Conservation (phyloP, 2,329 filamentous ascomycete genomes). For the Colletotrichum chrysophilum region DNA sequence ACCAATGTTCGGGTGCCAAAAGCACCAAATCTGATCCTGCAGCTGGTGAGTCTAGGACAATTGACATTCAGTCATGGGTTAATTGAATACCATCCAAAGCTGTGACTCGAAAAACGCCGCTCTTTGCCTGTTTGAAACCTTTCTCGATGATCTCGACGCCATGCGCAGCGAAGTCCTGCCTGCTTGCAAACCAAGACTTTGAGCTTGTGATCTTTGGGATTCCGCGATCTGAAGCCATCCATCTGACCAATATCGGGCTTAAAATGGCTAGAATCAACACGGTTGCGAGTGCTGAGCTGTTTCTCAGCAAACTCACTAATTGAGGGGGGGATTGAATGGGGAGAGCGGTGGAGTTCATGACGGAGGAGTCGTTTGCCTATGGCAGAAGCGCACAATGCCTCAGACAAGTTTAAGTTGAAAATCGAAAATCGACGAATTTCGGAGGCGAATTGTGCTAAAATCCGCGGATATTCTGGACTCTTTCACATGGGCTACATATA, state of each 20-base stretch:
- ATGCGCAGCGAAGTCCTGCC: conserved; percentile 2
- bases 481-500: not conserved
- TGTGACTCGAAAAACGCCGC: conserved; percentile 8
- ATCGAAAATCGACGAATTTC: not conserved
- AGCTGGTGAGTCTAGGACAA: not conserved
- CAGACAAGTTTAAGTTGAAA: not conserved
- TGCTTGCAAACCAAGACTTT: conserved; percentile 6
- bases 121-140: not conserved
- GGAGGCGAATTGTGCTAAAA: not conserved
- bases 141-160: conserved; percentile 19
- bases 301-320: not conserved
- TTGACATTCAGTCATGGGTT: not conserved
- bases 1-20: conserved; percentile 2
- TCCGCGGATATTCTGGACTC: not conserved
- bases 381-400: not conserved
- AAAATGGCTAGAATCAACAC: not conserved
- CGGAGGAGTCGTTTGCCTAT: not conserved
- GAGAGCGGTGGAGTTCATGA: not conserved
- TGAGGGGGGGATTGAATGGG: not conserved
- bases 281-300: not conserved
- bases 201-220: conserved; percentile 9
- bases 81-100: not conserved
- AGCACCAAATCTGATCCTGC: conserved; percentile 11
- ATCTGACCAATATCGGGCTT: not conserved
- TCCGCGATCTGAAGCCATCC: not conserved